Base-by-base conservation (phyloP, 768 basidiomycete species). In the Floccularia luteovirens region DNA sequence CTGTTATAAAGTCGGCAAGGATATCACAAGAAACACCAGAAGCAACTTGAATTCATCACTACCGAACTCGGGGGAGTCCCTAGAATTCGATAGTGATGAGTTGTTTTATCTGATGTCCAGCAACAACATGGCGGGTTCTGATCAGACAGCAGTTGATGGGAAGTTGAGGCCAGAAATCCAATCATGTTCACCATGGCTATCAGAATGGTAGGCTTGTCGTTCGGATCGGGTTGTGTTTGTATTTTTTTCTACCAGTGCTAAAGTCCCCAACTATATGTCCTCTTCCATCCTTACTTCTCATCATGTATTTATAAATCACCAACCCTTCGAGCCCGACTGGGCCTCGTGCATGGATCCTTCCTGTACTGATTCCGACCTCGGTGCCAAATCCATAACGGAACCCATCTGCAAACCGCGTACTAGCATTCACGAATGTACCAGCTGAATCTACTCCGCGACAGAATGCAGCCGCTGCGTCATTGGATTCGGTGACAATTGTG, bases 371-470 rank as follows among this genome's bases (percentile, higher is more conserved):
- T 6, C 96, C 96, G 0, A 99, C 94, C 61, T 98, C 96, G 3
- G 96, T 93, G 2, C 96, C 96, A 48, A 96, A 92, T 0, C 96
- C 96, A 56, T 91, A 98, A 44, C 94, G 64, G 62, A 93, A 96
- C 10, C 96, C 94, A 59, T 99, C 96, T 0, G 93, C 84, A 57
- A 99, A 98, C 25, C 96, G 75, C 7, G 96, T 97, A 53, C 86
- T 90, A 5, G 93, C 93, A 52, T 99, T 98, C 43, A 94, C 75
- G 52, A 85, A 99, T 3, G 90, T 90, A 22, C 92, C 90, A 1
- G 94, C 87, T 0, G 86, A 87, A 58, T 94, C 93, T 17, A 97
- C 82, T 5, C 89, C 89, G 13, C 84, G 73, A 57, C 82, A 88
- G 66, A 97, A 99, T 22, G 64, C 66, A 22, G 78, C 70, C 25